These are phyloP conservation scores for Acer yangbiense DNA, from an alignment of 345 rosid genomes.

Conservation along the genomic window DNA sequence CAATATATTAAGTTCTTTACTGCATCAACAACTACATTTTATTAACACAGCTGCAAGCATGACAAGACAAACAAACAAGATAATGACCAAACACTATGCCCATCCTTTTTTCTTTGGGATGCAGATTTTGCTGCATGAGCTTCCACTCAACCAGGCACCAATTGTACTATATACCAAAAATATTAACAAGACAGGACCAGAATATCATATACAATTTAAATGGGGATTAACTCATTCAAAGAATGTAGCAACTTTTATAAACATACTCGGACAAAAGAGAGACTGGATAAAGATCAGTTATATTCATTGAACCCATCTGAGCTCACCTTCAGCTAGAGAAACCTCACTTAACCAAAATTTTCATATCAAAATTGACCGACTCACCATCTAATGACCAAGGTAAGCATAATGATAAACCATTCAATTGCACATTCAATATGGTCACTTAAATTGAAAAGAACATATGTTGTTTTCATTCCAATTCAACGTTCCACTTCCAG, in stretches of 20 bases:
- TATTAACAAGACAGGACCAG: background rate
- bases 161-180: background rate
- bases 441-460: background rate
- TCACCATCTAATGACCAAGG: background rate
- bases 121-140: background rate
- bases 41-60: background rate
- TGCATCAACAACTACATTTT: background rate
- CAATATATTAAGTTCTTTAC: constrained; percentile 4
- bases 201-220: background rate
- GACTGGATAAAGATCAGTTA: background rate
- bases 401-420: background rate
- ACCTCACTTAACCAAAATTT: background rate
- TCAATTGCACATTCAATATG: constrained; percentile 3
- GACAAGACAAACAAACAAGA: background rate
- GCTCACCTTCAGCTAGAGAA: constrained; percentile 2
- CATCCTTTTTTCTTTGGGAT: background rate
- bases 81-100: background rate
- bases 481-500: background rate
- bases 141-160: background rate
- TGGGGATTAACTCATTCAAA: background rate
- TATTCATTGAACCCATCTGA: background rate
- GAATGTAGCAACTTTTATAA: background rate
- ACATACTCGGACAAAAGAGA: background rate
- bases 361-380: background rate
- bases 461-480: background rate